phyloP scores from a whole-genome alignment of 1,284 basidiomycete genomes.

The Boletus semigastroideus region DNA sequence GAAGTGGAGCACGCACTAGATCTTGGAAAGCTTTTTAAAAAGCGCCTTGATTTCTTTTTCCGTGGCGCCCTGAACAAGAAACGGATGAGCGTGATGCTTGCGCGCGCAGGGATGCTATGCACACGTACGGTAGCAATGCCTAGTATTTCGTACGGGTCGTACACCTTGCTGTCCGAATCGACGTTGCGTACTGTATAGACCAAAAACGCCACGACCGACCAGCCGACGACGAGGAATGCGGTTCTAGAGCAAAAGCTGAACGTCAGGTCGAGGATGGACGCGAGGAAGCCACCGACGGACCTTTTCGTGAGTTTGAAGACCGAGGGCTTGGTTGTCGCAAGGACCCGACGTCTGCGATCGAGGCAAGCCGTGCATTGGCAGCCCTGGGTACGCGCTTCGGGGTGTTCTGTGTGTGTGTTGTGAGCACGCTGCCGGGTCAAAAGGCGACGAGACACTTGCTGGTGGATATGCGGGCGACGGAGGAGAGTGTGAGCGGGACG shows the following conservation, averaged over 20 bases:
- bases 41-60: constrained; percentile 97
- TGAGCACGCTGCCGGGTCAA: background rate
- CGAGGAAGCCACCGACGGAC: constrained; percentile 30
- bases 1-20: constrained; percentile 62
- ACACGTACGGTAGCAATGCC: constrained; percentile 66
- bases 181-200: constrained; percentile 65
- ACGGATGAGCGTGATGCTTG: background rate
- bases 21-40: constrained; percentile 90
- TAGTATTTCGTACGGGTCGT: constrained; percentile 95
- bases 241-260: constrained; percentile 38
- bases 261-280: no score
- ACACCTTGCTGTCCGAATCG: constrained; percentile 68
- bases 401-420: constrained; percentile 29
- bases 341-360: constrained; percentile 52
- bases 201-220: constrained; percentile 72
- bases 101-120: background rate
- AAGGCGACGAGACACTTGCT: constrained; percentile 32
- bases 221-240: constrained; percentile 67
- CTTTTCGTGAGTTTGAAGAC: constrained; percentile 45
- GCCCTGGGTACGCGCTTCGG: constrained; percentile 35
- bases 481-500: constrained; percentile 68
- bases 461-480: constrained; percentile 38
- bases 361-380: constrained; percentile 70
- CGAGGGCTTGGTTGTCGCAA: constrained; percentile 45
- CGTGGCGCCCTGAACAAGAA: constrained; percentile 51